Evolutionary conservation across 257 asterid species (phyloP).

Genomic region (Nicotiana undulata): DNA sequence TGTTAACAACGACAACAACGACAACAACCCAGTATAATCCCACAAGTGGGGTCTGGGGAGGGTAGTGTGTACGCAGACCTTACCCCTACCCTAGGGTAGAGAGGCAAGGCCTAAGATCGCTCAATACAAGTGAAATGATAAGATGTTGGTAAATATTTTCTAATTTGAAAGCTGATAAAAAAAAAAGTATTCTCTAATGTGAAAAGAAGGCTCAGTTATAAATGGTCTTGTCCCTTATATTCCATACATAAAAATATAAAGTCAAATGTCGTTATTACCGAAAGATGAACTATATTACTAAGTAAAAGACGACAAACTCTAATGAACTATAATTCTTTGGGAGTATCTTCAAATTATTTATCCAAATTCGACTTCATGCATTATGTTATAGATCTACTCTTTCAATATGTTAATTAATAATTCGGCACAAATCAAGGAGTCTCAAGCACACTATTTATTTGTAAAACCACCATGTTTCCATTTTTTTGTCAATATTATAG

Average conservation of each 20-base stretch:
- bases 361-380: neutral
- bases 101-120: neutral
- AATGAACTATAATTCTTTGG: neutral
- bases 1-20: no score
- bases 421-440: neutral
- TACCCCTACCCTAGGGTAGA: no score
- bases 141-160: neutral
- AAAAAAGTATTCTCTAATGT: neutral
- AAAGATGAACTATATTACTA: neutral
- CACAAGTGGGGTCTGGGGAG: no score
- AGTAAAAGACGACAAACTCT: neutral
- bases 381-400: neutral
- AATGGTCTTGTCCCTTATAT: neutral
- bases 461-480: neutral
- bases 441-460: neutral
- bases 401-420: neutral
- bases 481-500: neutral
- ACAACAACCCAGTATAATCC: no score
- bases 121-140: neutral
- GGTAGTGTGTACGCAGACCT: no score
- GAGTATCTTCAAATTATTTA: neutral
- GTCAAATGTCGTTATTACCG: neutral
- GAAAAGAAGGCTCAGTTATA: neutral
- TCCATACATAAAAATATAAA: neutral
- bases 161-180: no score